Percentiles rank a stretch among this genome's conserved stretches.
phyloP scores from a whole-genome alignment of 352 stramenopile genomes.

The Globisporangium radiosum region DNA sequence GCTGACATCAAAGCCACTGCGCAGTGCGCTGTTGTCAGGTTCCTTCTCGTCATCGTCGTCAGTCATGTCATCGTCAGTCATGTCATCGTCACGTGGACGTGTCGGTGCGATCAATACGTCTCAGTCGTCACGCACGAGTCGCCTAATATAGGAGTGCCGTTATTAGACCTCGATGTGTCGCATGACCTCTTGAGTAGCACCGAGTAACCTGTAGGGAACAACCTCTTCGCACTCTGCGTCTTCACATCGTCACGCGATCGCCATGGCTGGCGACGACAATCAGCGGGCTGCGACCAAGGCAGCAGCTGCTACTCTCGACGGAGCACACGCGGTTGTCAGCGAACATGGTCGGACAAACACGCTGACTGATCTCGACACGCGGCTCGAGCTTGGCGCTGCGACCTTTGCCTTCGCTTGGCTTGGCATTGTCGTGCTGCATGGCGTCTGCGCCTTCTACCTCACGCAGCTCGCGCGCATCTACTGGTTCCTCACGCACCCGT shows the following conservation, averaged over 20 bases:
- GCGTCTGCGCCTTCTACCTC: slow-evolving; percentile 2
- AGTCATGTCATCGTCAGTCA: background rate
- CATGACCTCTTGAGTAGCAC: too few species aligned
- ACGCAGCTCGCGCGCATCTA: background rate
- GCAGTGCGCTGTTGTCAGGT: slow-evolving; percentile 2
- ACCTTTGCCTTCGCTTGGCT: background rate
- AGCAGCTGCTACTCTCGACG: too few species aligned
- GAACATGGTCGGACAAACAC: too few species aligned
- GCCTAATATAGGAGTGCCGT: background rate
- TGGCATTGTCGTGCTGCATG: background rate
- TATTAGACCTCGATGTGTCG: too few species aligned
- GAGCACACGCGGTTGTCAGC: too few species aligned
- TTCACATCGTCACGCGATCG: too few species aligned
- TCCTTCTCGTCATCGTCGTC: slow-evolving; percentile 5
- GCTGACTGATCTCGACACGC: too few species aligned
- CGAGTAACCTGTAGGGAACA: too few species aligned
- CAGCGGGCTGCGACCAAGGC: too few species aligned
- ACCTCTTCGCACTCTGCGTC: too few species aligned
- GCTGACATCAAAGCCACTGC: slow-evolving; percentile 4
- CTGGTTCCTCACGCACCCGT: background rate
- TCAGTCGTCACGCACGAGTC: background rate
- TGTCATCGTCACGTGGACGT: background rate
- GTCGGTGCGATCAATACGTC: background rate
- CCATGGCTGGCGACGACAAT: too few species aligned
- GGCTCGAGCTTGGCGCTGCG: too few species aligned